Evolutionary conservation across 139 green algal genomes (phyloP).

Genomic region (Pseudopediastrum boryanum): DNA sequence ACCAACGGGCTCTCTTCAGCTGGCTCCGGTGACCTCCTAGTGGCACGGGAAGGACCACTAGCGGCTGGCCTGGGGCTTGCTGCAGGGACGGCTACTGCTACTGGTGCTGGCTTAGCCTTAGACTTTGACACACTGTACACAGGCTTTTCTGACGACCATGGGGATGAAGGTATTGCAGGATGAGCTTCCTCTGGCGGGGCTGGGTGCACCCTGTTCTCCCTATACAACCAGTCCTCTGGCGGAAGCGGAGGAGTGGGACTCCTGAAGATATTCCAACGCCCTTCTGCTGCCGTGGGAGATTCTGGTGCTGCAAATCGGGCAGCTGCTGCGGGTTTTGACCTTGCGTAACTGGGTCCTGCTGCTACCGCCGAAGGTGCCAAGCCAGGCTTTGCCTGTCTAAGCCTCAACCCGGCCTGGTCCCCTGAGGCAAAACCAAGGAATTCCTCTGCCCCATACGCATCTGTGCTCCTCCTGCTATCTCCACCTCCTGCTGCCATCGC

Average conservation of each 20-base stretch:
- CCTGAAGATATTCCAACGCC: not conserved
- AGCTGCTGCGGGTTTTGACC: not conserved
- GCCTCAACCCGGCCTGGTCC: too few species aligned
- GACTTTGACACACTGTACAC: not conserved
- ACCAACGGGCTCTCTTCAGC: slow-evolving; percentile 52
- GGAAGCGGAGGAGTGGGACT: not conserved
- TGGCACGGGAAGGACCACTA: not conserved
- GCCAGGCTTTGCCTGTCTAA: too few species aligned
- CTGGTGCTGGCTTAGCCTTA: not conserved
- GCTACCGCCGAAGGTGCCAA: too few species aligned
- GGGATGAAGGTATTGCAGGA: not conserved
- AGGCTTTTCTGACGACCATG: slow-evolving; percentile 13
- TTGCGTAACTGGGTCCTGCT: too few species aligned
- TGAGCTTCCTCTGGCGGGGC: not conserved
- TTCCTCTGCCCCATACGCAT: too few species aligned
- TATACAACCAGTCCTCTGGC: not conserved
- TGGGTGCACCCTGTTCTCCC: not conserved
- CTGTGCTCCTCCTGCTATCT: too few species aligned
- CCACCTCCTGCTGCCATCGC: too few species aligned
- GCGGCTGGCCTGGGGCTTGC: not conserved
- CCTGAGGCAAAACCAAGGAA: too few species aligned
- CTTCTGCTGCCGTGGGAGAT: not conserved
- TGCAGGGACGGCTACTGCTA: not conserved
- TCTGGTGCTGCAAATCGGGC: not conserved
- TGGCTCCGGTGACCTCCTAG: not conserved